Percentiles rank a stretch among this genome's conserved stretches.
phyloP scores from a whole-genome alignment of 1,284 basidiomycete species.

The Cutaneotrichosporon spelunceum region DNA sequence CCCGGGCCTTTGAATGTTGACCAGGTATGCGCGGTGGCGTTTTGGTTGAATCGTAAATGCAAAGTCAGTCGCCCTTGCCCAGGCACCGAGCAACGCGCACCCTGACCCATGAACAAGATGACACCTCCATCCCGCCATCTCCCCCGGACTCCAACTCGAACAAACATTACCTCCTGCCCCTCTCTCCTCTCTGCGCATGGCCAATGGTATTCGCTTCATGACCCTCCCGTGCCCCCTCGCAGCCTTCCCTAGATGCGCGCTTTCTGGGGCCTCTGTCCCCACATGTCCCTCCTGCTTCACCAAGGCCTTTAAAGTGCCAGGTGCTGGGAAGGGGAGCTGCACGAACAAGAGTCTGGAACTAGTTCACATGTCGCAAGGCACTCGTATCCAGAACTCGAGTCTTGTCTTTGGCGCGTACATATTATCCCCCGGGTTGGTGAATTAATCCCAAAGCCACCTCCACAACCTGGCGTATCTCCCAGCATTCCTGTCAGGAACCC shows the following conservation, averaged over 20 bases:
- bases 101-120: neutral
- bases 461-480: no score
- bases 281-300: neutral
- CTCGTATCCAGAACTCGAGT: no score
- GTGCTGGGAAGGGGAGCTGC: neutral
- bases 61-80: neutral
- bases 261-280: neutral
- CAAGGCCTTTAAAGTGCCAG: neutral
- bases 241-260: constrained; percentile 6
- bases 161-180: neutral
- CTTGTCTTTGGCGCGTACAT: no score
- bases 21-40: no score
- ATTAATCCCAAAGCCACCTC: no score
- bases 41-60: neutral
- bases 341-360: neutral
- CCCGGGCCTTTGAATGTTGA: no score
- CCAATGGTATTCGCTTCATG: neutral
- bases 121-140: neutral
- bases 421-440: no score
- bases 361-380: no score
- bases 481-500: no score
- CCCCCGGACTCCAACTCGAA: neutral
- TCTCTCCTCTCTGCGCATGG: neutral
- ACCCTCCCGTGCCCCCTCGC: constrained; percentile 2
- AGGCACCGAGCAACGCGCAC: constrained; percentile 5